A percentile compares a stretch with the other conserved stretches of the same genome.
phyloP scores from a whole-genome alignment of 352 stramenopile genomes.

The Globisporangium paroecandrum region DNA sequence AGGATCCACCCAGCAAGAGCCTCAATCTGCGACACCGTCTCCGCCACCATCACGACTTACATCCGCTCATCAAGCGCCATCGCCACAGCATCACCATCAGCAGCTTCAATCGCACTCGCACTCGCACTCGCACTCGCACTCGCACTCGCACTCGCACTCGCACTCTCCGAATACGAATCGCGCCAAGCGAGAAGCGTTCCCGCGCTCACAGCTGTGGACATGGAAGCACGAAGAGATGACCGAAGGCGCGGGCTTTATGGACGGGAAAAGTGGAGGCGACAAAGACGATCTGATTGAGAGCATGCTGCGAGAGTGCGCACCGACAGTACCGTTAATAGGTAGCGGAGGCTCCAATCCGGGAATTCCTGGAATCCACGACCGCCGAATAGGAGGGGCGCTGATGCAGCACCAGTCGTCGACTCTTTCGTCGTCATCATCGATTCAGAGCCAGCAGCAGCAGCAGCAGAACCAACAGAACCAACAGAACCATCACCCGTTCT shows the following conservation, averaged over 20 bases:
- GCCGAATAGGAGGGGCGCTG: constrained; percentile 8
- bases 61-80: not conserved
- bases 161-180: constrained; percentile 16
- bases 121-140: too few species aligned
- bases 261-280: not conserved
- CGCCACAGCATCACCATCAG: not conserved
- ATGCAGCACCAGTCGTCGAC: constrained; percentile 7
- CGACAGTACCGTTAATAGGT: constrained; percentile 14
- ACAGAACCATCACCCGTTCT: constrained; percentile 10
- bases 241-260: not conserved
- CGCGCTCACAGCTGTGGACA: constrained; percentile 54
- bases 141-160: too few species aligned
- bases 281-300: constrained; percentile 50
- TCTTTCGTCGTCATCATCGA: not conserved
- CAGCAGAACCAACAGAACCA: not conserved
- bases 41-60: constrained; percentile 1
- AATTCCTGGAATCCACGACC: constrained; percentile 3
- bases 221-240: constrained; percentile 32
- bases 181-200: constrained; percentile 37
- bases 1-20: not conserved
- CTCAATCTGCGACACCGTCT: not conserved
- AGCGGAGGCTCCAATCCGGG: constrained; percentile 7
- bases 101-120: not conserved
- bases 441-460: constrained; percentile 6
- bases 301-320: constrained; percentile 52